Evolutionary conservation across 2,329 filamentous ascomycete genomes (phyloP).

Genomic region (Phaeosphaeria sp.): DNA sequence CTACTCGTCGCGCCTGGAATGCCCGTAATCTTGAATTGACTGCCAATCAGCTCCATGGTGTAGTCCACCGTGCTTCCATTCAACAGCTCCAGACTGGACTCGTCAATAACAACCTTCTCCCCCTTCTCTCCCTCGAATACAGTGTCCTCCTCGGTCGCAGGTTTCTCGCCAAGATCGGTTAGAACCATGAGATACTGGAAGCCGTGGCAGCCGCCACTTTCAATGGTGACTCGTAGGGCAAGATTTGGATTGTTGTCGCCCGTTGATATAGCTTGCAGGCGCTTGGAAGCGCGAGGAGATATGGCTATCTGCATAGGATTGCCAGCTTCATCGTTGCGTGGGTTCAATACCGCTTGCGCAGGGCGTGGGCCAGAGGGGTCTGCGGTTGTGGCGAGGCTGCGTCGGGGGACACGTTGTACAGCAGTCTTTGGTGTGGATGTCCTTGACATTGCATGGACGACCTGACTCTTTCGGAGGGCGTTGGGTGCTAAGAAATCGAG

Average conservation of each 20-base stretch:
- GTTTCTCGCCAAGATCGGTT: slow-evolving; percentile 63
- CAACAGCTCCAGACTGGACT: slow-evolving; percentile 83
- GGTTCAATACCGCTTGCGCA: slow-evolving; percentile 64
- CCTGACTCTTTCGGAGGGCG: background rate
- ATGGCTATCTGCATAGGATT: slow-evolving; percentile 85
- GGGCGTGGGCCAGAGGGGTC: slow-evolving; percentile 31
- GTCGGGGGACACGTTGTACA: slow-evolving; percentile 37
- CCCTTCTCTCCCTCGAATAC: slow-evolving; percentile 74
- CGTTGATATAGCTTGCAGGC: slow-evolving; percentile 70
- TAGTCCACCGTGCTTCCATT: slow-evolving; percentile 96
- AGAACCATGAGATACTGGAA: slow-evolving; percentile 97
- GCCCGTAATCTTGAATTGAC: slow-evolving; percentile 95
- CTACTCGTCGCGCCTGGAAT: slow-evolving; percentile 92
- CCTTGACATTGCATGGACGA: background rate
- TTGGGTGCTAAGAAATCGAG: slow-evolving; percentile 44
- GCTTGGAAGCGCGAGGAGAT: slow-evolving; percentile 73
- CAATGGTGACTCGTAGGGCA: slow-evolving; percentile 89
- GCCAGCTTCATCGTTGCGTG: slow-evolving; percentile 80
- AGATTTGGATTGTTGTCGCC: slow-evolving; percentile 73
- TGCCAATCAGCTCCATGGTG: slow-evolving; percentile 92
- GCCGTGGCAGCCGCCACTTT: slow-evolving; percentile 93
- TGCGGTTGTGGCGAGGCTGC: slow-evolving; percentile 44
- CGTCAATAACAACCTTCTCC: slow-evolving; percentile 89
- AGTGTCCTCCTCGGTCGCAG: slow-evolving; percentile 75
- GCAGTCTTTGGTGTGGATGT: slow-evolving; percentile 12